Percentiles rank a stretch among this genome's conserved stretches.
phyloP scores from a whole-genome alignment of 75 land plant genomes.

The Azolla pinnata region DNA sequence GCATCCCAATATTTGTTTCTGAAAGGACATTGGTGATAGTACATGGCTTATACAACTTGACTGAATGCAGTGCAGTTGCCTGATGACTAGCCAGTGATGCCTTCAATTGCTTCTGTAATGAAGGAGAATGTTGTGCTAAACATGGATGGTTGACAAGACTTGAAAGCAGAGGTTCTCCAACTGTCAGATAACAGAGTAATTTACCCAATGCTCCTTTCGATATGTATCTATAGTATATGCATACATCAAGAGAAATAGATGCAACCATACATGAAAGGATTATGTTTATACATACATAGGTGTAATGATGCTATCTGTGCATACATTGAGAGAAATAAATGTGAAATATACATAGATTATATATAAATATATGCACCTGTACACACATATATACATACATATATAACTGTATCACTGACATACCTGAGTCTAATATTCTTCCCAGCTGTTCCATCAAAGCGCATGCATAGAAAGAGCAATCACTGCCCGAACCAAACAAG shows the following conservation, averaged over 20 bases:
- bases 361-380: background rate
- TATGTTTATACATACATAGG: background rate
- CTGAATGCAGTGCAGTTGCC: slow-evolving; percentile 24
- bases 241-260: background rate
- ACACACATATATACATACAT: background rate
- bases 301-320: background rate
- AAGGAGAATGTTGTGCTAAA: slow-evolving; percentile 18
- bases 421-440: slow-evolving; percentile 26
- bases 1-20: slow-evolving; percentile 11
- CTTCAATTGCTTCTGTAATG: slow-evolving; percentile 19
- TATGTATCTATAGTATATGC: background rate
- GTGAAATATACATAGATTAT: background rate
- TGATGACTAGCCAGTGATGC: slow-evolving; percentile 24
- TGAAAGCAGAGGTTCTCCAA: slow-evolving; percentile 31
- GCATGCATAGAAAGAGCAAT: slow-evolving; percentile 30
- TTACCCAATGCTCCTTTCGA: background rate
- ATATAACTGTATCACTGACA: background rate
- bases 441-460: slow-evolving; percentile 23
- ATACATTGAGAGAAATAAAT: background rate
- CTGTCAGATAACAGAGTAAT: slow-evolving; percentile 6
- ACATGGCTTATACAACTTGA: slow-evolving; percentile 26
- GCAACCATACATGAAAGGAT: background rate
- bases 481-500: slow-evolving; percentile 8
- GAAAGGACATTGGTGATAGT: slow-evolving; percentile 10
- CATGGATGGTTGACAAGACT: slow-evolving; percentile 25